These are phyloP conservation scores for Tothia fuscella DNA, from an alignment of 2,329 filamentous ascomycete genomes.

Conservation along the genomic window DNA sequence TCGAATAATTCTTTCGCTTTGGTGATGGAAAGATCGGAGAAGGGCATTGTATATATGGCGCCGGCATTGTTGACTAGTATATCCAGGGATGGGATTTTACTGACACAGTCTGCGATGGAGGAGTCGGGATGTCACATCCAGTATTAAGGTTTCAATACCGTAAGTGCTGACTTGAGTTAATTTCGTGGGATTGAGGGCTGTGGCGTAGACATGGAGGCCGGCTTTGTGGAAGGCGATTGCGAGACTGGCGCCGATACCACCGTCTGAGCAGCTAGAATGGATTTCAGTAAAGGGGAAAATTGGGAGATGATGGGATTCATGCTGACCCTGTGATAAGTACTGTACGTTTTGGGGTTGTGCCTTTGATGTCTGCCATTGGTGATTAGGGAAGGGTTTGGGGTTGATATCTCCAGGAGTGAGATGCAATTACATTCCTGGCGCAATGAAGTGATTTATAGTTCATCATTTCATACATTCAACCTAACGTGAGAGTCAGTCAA, in stretches of 20 bases:
- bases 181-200: conserved; percentile 26
- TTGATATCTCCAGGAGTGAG: too few species aligned
- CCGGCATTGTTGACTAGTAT: conserved; percentile 11
- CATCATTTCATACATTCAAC: too few species aligned
- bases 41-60: conserved; percentile 17
- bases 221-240: conserved; percentile 25
- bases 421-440: too few species aligned
- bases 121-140: conserved; percentile 22
- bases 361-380: too few species aligned
- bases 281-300: neutral
- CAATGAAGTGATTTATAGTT: too few species aligned
- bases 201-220: conserved; percentile 32
- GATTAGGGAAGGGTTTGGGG: too few species aligned
- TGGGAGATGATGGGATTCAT: too few species aligned
- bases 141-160: conserved; percentile 19
- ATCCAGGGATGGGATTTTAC: conserved; percentile 3
- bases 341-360: too few species aligned
- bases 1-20: conserved; percentile 24
- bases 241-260: conserved; percentile 30
- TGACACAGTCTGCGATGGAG: conserved; percentile 17
- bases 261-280: conserved; percentile 20
- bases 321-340: conserved; percentile 4
- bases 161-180: conserved; percentile 15
- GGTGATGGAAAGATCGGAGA: conserved; percentile 20
- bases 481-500: too few species aligned